Evolutionary conservation across 345 rosid genomes (phyloP), one percentile per base, ranked within the genome.

Genomic region (Salix caprea): DNA sequence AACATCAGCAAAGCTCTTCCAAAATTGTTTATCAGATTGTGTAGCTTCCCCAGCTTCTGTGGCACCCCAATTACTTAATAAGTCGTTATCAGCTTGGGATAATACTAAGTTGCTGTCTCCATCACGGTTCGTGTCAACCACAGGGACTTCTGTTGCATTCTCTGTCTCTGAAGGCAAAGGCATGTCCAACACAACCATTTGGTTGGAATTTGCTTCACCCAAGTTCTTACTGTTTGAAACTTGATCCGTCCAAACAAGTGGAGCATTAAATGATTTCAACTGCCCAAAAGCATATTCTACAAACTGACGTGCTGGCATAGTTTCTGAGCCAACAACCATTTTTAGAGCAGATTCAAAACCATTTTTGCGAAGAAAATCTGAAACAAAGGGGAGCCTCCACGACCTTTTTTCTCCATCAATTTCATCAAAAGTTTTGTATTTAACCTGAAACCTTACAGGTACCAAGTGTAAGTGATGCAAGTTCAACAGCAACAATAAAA

Each of bases 231-330:
- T 76, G 28, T 76, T 84, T 76, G 78, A 69, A 76, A 74, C 74
- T 66, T 62, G 77, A 76, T 82, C 84, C 78, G 82, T 88, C 83
- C 70, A 37, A 79, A 76, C 61, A 23, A 88, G 77, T 52, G 87
- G 66, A 76, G 87, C 92, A 80, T 86, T 90, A 81, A 93, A 85
- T 79, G 96, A 84, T 82, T 93, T 91, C 71, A 95, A 73, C 85
- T 86, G 97, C 70, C 96, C 96, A 82, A 95, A 95, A 73, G 96
- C 94, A 85, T 83, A 86, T 87, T 95, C 91, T 72, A 95, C 99
- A 86, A 93, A 93, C 72, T 90, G 91, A 7, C 96, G 89, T 18
- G 91, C 97, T 72, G 92, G 93, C 70, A 95, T 86, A 36, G 88
- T 76, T 67, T 92, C 95, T 74, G 94, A 84, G 71, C 93, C 96